Base-by-base conservation (phyloP, 2,329 filamentous ascomycete genomes). In the Scopulariopsis brevicaulis region DNA sequence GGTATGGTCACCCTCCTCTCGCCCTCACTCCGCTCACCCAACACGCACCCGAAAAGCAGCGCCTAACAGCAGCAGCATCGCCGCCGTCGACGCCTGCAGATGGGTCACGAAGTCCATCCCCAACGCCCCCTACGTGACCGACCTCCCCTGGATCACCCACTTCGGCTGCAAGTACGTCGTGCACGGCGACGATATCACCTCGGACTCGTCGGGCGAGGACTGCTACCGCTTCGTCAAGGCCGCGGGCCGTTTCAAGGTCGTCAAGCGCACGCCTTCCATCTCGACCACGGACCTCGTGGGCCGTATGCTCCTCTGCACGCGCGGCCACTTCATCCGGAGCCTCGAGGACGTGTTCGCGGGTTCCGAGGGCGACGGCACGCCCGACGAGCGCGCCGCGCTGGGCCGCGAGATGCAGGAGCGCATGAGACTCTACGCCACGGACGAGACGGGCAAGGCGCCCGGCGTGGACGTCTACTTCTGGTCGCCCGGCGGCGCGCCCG, bases 161-260 rank as follows among this genome's bases (percentile, higher is more conserved):
- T 96, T 94, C 70, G 92, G 94, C 62, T 97, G 94, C 78, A 84
- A 87, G 68, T 97, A 93, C 70, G 94, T 97, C 50, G 93, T 96
- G 1, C 93, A 97, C 72, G 93, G 93, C 60, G 94, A 97, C 71
- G 93, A 97, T 72, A 96, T 97, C 68, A 97, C 94, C 2, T 96
- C 91, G 0, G 94, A 99, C 73, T 89, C 88, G 69, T 85, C 85
- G 64, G 94, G 94, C 50, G 87, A 96, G 70, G 94, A 99, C 75
- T 97, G 93, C 75, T 99, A 99, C 75, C 89, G 94, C 60, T 97
- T 93, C 68, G 94, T 99, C 67, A 99, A 99, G 74, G 86, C 89
- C 48, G 94, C 93, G 1, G 87, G 87, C 14, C 83, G 94, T 51
- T 99, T 99, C 82, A 92, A 95, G 74, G 90, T 99, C 20, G 94